These are phyloP conservation scores for Aegilops sharonensis DNA, from an alignment of 176 grass and related monocot genomes.

Conservation along the genomic window DNA sequence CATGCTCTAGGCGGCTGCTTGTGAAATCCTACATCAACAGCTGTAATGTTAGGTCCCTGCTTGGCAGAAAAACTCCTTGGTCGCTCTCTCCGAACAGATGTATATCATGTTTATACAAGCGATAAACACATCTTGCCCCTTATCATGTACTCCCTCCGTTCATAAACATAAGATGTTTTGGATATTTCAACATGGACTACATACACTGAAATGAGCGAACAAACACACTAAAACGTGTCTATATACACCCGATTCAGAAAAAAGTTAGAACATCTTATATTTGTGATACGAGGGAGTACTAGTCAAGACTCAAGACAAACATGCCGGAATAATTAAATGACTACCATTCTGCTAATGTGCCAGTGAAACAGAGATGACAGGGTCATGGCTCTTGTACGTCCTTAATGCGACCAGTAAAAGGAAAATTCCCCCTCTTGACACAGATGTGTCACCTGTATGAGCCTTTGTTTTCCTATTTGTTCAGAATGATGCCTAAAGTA, in stretches of 20 bases:
- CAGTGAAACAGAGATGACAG: slow-evolving; percentile 9
- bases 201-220: too few relatives aligned
- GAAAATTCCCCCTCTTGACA: slow-evolving; percentile 1
- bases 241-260: too few relatives aligned
- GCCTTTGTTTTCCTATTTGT: slow-evolving; percentile 8
- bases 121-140: not conserved
- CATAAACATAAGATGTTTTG: too few relatives aligned
- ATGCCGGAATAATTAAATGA: not conserved
- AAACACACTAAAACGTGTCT: too few relatives aligned
- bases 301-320: not conserved
- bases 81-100: not conserved
- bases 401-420: not conserved
- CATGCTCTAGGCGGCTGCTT: slow-evolving; percentile 70
- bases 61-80: not conserved
- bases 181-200: too few relatives aligned
- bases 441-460: slow-evolving; percentile 11
- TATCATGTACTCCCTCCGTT: not conserved
- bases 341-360: not conserved
- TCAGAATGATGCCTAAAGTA: not conserved
- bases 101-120: not conserved
- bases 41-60: slow-evolving; percentile 7
- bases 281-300: not conserved
- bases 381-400: not conserved
- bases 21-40: slow-evolving; percentile 49
- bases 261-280: too few relatives aligned